Evolutionary conservation across 768 basidiomycete genomes (phyloP).

Genomic region (Chalciporus piperatus): DNA sequence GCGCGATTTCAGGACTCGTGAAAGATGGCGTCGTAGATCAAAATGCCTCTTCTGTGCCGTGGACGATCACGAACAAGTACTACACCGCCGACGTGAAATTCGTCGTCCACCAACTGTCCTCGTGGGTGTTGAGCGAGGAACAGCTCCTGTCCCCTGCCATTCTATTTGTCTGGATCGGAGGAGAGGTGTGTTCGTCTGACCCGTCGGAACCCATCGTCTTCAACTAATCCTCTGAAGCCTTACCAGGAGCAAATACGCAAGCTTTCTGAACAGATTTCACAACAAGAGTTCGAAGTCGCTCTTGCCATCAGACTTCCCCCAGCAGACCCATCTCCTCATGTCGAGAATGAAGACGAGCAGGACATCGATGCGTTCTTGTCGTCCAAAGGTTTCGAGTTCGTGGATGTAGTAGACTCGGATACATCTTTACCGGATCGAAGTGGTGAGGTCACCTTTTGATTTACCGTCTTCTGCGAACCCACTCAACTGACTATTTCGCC

Average conservation of each 20-base stretch:
- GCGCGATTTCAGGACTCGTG: conserved; percentile 19
- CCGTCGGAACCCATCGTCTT: background rate
- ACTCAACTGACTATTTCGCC: background rate
- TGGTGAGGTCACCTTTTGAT: conserved; percentile 10
- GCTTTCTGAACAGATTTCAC: conserved; percentile 46
- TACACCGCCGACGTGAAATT: conserved; percentile 79
- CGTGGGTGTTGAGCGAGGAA: conserved; percentile 40
- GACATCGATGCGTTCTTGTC: conserved; percentile 67
- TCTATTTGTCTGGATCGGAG: conserved; percentile 66
- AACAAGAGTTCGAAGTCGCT: conserved; percentile 65
- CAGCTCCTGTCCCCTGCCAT: conserved; percentile 55
- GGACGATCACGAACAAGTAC: conserved; percentile 80
- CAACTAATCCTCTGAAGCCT: conserved; percentile 37
- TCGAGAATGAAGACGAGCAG: conserved; percentile 43
- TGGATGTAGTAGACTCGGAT: conserved; percentile 40
- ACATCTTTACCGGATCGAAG: conserved; percentile 8
- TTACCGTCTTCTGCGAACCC: no score
- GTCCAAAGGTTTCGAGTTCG: conserved; percentile 72
- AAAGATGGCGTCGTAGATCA: conserved; percentile 18
- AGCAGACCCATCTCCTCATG: conserved; percentile 11
- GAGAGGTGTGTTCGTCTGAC: conserved; percentile 49
- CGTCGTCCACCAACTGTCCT: conserved; percentile 45
- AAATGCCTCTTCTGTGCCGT: conserved; percentile 43
- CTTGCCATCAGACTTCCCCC: conserved; percentile 59
- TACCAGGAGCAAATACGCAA: conserved; percentile 55